A percentile compares a stretch with the other conserved stretches of the same genome.
Evolutionary conservation across 2,329 filamentous ascomycete species (phyloP).

Genomic region (Geosmithia flava): DNA sequence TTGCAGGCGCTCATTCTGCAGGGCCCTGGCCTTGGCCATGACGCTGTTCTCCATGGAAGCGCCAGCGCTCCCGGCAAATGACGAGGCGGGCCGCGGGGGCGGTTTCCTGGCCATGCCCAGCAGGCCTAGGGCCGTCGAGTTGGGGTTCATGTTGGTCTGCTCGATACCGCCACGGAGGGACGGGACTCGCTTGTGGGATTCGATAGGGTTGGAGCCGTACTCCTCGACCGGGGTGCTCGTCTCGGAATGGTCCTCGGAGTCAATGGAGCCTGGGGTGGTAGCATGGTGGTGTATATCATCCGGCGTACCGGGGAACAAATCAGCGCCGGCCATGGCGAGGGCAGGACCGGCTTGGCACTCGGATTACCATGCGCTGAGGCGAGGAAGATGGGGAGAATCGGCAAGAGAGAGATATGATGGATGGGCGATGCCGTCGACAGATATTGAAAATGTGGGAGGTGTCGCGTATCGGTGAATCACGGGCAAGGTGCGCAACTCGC

Average conservation of each 20-base stretch:
- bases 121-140: slow-evolving; percentile 74
- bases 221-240: slow-evolving; percentile 34
- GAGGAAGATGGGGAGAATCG: slow-evolving; percentile 13
- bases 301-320: slow-evolving; percentile 30
- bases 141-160: slow-evolving; percentile 56
- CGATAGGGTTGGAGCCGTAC: slow-evolving; percentile 17
- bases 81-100: slow-evolving; percentile 21
- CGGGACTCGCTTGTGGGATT: slow-evolving; percentile 37
- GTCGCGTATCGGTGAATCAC: neutral
- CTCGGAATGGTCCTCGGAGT: slow-evolving; percentile 32
- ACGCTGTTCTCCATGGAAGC: slow-evolving; percentile 24
- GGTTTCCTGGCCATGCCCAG: slow-evolving; percentile 54
- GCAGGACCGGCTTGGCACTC: neutral
- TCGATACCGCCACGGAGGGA: slow-evolving; percentile 50
- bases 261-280: slow-evolving; percentile 27
- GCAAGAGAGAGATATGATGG: slow-evolving; percentile 5
- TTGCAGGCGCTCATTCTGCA: slow-evolving; percentile 32
- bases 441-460: neutral
- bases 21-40: slow-evolving; percentile 33
- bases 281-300: slow-evolving; percentile 24
- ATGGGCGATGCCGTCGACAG: neutral
- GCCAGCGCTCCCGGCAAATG: slow-evolving; percentile 16
- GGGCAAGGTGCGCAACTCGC: too few species aligned
- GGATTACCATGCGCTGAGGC: slow-evolving; percentile 12
- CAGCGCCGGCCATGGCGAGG: slow-evolving; percentile 13